phyloP scores from a whole-genome alignment of 192 early-diverging fungal genomes.

The Mortierella hygrophila region DNA sequence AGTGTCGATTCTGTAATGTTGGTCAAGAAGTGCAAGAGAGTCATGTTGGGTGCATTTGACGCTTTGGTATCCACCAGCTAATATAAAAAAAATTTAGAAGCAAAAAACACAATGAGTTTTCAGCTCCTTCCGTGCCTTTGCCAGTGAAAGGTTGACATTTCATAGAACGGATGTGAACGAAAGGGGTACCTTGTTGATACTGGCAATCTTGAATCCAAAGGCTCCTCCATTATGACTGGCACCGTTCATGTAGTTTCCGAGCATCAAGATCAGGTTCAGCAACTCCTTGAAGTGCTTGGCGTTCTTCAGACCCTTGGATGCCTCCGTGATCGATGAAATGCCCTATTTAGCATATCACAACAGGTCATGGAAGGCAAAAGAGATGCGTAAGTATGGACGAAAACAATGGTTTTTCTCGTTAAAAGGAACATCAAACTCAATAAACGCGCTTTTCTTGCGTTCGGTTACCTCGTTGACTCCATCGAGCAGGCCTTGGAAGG shows the following conservation, averaged over 20 bases:
- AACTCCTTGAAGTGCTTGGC: slow-evolving; percentile 79
- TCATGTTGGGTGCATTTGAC: slow-evolving; percentile 76
- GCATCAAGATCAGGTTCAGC: slow-evolving; percentile 77
- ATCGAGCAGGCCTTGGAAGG: slow-evolving; percentile 72
- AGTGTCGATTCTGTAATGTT: slow-evolving; percentile 75
- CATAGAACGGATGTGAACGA: not conserved
- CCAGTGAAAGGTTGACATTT: not conserved
- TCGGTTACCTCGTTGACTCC: slow-evolving; percentile 67
- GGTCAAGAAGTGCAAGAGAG: slow-evolving; percentile 83
- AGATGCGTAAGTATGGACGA: no score
- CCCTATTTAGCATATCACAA: slow-evolving; percentile 47
- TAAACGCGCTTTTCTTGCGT: not conserved
- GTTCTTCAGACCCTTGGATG: slow-evolving; percentile 76
- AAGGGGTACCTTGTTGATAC: slow-evolving; percentile 77
- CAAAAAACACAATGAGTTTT: no score
- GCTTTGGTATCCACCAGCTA: slow-evolving; percentile 88
- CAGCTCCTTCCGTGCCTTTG: not conserved
- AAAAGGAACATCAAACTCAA: no score
- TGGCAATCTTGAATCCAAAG: slow-evolving; percentile 85
- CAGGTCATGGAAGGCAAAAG: not conserved
- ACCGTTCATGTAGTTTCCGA: slow-evolving; percentile 90
- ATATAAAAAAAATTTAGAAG: no score
- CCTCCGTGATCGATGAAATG: slow-evolving; percentile 71
- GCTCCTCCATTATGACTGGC: slow-evolving; percentile 84
- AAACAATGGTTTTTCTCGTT: not conserved